Evolutionary conservation across 2,329 filamentous ascomycete species (phyloP).

Genomic region (Stagonosporopsis cucurbitacearum): DNA sequence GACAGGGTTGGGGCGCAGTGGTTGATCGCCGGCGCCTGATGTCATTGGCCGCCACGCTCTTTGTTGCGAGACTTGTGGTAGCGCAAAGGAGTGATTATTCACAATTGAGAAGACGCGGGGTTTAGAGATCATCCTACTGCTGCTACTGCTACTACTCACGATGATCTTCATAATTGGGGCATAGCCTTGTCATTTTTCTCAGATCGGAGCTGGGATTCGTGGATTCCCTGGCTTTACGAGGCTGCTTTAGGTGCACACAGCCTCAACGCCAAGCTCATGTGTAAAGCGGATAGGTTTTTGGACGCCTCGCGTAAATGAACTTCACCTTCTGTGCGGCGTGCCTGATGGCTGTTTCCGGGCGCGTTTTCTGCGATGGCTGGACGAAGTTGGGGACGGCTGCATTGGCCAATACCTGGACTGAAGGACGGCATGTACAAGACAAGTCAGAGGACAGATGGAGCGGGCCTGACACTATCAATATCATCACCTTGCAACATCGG

Average conservation of each 20-base stretch:
- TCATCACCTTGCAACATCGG: too few species aligned
- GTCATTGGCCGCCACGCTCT: background rate
- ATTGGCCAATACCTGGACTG: background rate
- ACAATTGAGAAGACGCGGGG: background rate
- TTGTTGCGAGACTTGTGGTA: conserved; percentile 3
- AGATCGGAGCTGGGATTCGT: background rate
- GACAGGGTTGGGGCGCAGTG: conserved; percentile 5
- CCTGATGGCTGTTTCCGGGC: background rate
- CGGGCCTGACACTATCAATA: too few species aligned
- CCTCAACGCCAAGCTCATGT: conserved; percentile 1
- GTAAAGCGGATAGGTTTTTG: background rate
- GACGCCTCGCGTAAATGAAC: background rate
- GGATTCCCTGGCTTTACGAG: background rate
- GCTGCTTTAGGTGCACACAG: background rate
- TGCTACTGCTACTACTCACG: background rate
- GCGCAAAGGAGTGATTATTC: background rate
- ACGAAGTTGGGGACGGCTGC: background rate
- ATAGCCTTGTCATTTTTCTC: too few species aligned
- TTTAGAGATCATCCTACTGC: too few species aligned
- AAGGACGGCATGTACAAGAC: too few species aligned
- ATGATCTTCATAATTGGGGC: background rate
- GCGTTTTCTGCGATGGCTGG: background rate
- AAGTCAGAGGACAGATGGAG: too few species aligned
- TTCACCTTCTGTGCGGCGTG: background rate
- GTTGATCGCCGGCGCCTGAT: background rate